phyloP scores from a whole-genome alignment of 2,329 filamentous ascomycete genomes.

The Helotiales sp. region DNA sequence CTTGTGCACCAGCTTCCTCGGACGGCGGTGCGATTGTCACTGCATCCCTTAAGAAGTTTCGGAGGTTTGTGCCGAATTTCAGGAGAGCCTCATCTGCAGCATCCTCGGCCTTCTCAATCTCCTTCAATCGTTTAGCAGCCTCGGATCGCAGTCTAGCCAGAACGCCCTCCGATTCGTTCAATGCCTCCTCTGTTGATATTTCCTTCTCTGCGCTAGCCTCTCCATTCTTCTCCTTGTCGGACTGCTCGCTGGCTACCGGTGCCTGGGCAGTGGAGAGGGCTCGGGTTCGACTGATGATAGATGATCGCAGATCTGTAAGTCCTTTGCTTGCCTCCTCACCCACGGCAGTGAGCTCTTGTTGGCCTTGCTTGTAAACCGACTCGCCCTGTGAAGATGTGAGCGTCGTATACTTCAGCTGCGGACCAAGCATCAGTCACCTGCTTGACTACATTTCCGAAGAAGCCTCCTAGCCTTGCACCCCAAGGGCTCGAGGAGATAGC shows the following conservation, averaged over 20 bases:
- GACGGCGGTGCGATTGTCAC: conserved; percentile 82
- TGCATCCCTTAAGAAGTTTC: conserved; percentile 88
- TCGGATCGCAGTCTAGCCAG: conserved; percentile 77
- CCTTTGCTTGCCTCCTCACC: conserved; percentile 83
- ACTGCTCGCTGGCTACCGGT: conserved; percentile 31
- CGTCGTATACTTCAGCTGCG: background rate
- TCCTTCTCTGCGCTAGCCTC: conserved; percentile 44
- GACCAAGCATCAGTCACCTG: conserved; percentile 63
- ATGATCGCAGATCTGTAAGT: conserved; percentile 70
- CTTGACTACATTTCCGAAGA: conserved; percentile 90
- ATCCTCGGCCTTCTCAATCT: conserved; percentile 90
- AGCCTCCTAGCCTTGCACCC: conserved; percentile 86
- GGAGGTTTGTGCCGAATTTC: conserved; percentile 87
- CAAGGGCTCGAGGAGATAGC: conserved; percentile 90
- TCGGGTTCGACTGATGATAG: conserved; percentile 74
- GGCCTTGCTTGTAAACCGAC: conserved; percentile 80
- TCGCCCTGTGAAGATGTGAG: conserved; percentile 63
- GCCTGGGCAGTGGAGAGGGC: conserved; percentile 62
- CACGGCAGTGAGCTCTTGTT: conserved; percentile 81
- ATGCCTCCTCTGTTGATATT: conserved; percentile 52
- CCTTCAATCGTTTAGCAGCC: conserved; percentile 82
- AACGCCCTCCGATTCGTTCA: conserved; percentile 63
- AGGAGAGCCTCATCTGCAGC: conserved; percentile 94
- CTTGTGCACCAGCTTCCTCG: conserved; percentile 52
- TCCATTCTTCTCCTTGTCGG: conserved; percentile 34